Base-by-base conservation (phyloP, 2,329 filamentous ascomycete genomes). In the Verticillium dahliae region DNA sequence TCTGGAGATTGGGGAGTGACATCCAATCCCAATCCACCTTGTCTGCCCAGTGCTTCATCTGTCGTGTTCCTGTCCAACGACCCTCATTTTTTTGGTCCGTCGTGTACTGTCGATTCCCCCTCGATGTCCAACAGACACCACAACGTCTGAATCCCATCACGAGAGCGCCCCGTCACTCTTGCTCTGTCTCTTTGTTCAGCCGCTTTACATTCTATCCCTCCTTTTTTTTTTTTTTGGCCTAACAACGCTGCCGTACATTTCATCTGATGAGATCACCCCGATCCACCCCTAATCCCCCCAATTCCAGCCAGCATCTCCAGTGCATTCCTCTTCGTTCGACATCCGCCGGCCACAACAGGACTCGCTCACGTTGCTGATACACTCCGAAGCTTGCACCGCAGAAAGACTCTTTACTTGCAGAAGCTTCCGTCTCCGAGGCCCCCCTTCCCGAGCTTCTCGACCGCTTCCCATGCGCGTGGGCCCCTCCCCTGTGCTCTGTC, bases 1-100 rank as follows among this genome's bases (percentile, higher is more conserved):
- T 18, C 45, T 52, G 45, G 55, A 57, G 55, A 57, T 57, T 57
- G 55, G 55, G 35, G 31, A 57, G 55, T 57, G 55, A 57, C 55
- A 57, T 57, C 55, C 55, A 57, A 57, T 57, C 18, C 33, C 33
- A 56, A 34, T 57, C 55, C 55, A 15, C 31, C 15, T 35, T 35
- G 33, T 31, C 55, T n/a, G 45, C 45, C 45, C 18, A 22, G 45
- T 52, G 45, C 45, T 18, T 52, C 45, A 18, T 18, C 45, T 22
- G 45, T 52, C n/a, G 15, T 22, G 45, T 22, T 31, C 5, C 45
- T 18, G 45, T 52, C 45, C 45, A n/a, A 52, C n/a, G 45, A 52
- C 45, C 45, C 45, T 52, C 45, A 52, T 22, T 52, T 52, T 52
- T 52, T 52, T 52, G 45, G 22, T 13, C 35, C 45, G 18, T 52